A percentile compares a stretch with the other conserved stretches of the same genome.
Conservation (phyloP, 306 rosid species). For the Myrica gale region DNA sequence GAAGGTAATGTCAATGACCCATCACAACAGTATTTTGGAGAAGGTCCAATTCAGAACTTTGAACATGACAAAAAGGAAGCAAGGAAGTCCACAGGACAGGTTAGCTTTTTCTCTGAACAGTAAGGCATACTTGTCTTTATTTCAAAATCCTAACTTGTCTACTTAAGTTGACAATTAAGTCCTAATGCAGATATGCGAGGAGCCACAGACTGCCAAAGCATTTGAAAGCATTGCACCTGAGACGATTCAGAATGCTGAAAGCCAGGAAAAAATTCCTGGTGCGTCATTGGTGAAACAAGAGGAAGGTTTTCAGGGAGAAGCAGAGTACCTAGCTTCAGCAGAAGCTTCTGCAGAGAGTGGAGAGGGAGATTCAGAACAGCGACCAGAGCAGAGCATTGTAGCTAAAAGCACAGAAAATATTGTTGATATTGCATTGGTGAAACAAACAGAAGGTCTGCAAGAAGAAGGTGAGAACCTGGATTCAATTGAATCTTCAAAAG, state of each 20-base stretch:
- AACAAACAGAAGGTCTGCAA: not conserved
- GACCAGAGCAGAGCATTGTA: not conserved
- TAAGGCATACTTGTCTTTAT: not conserved
- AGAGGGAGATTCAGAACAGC: slow-evolving; percentile 17
- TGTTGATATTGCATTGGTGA: not conserved
- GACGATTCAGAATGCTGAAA: slow-evolving; percentile 11
- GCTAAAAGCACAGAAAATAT: slow-evolving; percentile 3
- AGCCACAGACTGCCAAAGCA: slow-evolving; percentile 16
- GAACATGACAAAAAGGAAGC: slow-evolving; percentile 12
- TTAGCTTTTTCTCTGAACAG: slow-evolving; percentile 8
- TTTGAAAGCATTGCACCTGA: slow-evolving; percentile 21
- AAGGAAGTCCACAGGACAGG: slow-evolving; percentile 25
- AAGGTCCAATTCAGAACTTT: slow-evolving; percentile 12
- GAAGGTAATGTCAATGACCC: slow-evolving; percentile 16
- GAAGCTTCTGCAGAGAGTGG: slow-evolving; percentile 19
- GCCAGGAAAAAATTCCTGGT: slow-evolving; percentile 1
- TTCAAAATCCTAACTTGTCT: slow-evolving; percentile 3
- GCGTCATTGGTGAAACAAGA: slow-evolving; percentile 23
- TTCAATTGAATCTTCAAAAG: not conserved
- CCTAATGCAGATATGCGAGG: slow-evolving; percentile 29
- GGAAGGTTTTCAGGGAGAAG: slow-evolving; percentile 17
- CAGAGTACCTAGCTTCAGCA: slow-evolving; percentile 2
- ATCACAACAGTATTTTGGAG: slow-evolving; percentile 16
- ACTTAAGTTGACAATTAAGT: not conserved
- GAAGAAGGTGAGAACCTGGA: not conserved